Base-by-base conservation (phyloP, 192 early-diverging fungal species). In the Coemansia furcata region DNA sequence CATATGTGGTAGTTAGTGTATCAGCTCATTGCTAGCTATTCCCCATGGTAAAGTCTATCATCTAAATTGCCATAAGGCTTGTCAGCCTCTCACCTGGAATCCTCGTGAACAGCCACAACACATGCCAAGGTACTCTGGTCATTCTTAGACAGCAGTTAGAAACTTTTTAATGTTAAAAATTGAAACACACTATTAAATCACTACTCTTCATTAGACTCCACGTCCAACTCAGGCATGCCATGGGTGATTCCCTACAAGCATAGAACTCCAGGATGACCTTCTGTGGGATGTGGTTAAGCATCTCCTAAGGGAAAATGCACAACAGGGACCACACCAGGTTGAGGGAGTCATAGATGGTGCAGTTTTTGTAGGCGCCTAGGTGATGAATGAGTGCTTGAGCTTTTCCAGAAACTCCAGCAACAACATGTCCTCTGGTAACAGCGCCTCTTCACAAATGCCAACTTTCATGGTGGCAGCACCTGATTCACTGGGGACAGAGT, bases 231-330 rank as follows among this genome's bases (percentile, higher is more conserved):
- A 17, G 65, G 55, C 8, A 39, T 21, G 19, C 37, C 47, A n/a
- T 68, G 40, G 9, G 42, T 21, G n/a, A 42, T 35, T 72, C 74
- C 33, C 79, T 66, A 15, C 95, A 89, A 47, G 92, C 91, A 84
- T 99, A 99, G 71, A 86, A 99, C 78, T 99, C 97, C 63, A 89
- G 88, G 50, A 99, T 85, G 50, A 98, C 74, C 69, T 97, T 96
- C 69, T 95, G 92, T 63, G 98, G 95, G 75, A 99, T 98, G 71
- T 96, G 93, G 87, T 99, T 99, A 43, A 99, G 88, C 90, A 98
- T 88, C 78, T 99, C 98, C 90, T 99, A 98, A 69, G 98, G 98
- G 92, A 99, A 99, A 76, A 99, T 97, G 70, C 98, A 91, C 44
- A 99, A 86, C 59, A 99, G 86, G 23, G 93, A 94, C 98, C 98